Evolutionary conservation across 306 rosid genomes (phyloP), one percentile per base, ranked within the genome.

Genomic region (Biancaea sappan): DNA sequence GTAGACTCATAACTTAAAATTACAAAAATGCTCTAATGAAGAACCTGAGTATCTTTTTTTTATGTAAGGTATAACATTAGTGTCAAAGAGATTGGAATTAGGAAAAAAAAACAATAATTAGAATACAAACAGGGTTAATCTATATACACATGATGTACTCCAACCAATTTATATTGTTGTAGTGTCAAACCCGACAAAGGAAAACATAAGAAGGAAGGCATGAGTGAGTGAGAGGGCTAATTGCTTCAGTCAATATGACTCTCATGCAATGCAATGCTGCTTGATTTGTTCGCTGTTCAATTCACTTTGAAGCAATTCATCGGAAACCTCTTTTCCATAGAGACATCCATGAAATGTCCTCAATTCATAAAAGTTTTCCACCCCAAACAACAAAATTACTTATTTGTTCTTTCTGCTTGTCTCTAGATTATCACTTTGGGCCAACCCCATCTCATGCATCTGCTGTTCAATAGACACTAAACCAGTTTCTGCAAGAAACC

Each of bases 401-500:
- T 78, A 83, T 75, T 71, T 69, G 52, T 67, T 69, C 74, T 87
- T 87, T 54, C 32, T 76, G 75, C 80, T 75, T 25, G 50, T 69
- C 75, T 88, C 84, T 64, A 37, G 71, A 52, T 60, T 41, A 67
- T 75, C 84, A 75, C 82, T 68, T 60, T 75, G 84, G 4, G 54
- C 87, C 69, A 89, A 82, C 71, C 88, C 86, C 82, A 93, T 73
- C 83, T 87, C 97, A n/a, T 81, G 88, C 89, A 93, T 87, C 85
- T 93, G 98, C 77, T 88, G 84, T 66, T 89, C 93, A 38, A 93
- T 44, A 25, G 96, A 80, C 46, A 93, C 98, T 82, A 91, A 76
- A 73, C 98, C 97, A 41, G 94, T 91, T 85, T 89, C 52, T 2
- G 90, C 78, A 65, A 93, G 97, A 89, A 91, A 89, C 98, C 98